A percentile compares a stretch with the other conserved stretches of the same genome.
These are phyloP conservation scores for Ceratocystis huliohia DNA, from an alignment of 2,329 filamentous ascomycete genomes.

Conservation along the genomic window DNA sequence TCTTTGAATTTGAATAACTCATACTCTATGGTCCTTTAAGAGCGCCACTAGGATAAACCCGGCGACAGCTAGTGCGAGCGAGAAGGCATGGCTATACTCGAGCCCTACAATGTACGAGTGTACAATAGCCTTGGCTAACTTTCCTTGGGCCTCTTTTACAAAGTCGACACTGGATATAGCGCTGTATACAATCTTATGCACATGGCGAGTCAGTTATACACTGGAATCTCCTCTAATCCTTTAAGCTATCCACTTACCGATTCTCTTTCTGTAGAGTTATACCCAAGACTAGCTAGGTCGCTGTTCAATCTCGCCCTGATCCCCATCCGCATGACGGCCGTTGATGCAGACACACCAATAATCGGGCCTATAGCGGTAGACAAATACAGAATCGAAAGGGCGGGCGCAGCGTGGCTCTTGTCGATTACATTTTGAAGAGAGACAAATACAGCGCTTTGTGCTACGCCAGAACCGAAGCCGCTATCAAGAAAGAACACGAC, in stretches of 20 bases:
- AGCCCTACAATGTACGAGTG: slow-evolving; percentile 29
- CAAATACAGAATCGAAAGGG: slow-evolving; percentile 33
- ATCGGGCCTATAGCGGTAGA: slow-evolving; percentile 30
- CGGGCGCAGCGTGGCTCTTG: slow-evolving; percentile 30
- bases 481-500: not conserved
- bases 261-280: slow-evolving; percentile 19
- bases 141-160: slow-evolving; percentile 24
- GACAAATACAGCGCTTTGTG: slow-evolving; percentile 33
- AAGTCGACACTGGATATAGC: slow-evolving; percentile 29
- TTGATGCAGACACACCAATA: slow-evolving; percentile 30
- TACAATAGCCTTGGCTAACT: slow-evolving; percentile 26
- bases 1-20: not conserved
- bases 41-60: slow-evolving; percentile 25
- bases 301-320: slow-evolving; percentile 22
- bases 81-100: slow-evolving; percentile 29
- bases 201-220: not conserved
- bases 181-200: slow-evolving; percentile 26
- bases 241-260: slow-evolving; percentile 16
- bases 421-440: slow-evolving; percentile 32
- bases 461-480: slow-evolving; percentile 33
- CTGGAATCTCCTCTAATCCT: not conserved
- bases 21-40: slow-evolving; percentile 25
- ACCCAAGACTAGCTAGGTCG: slow-evolving; percentile 19
- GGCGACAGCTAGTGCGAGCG: slow-evolving; percentile 25
- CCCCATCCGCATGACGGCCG: slow-evolving; percentile 27